phyloP scores from a whole-genome alignment of 2,329 filamentous ascomycete genomes.

The Botrytis paeoniae region DNA sequence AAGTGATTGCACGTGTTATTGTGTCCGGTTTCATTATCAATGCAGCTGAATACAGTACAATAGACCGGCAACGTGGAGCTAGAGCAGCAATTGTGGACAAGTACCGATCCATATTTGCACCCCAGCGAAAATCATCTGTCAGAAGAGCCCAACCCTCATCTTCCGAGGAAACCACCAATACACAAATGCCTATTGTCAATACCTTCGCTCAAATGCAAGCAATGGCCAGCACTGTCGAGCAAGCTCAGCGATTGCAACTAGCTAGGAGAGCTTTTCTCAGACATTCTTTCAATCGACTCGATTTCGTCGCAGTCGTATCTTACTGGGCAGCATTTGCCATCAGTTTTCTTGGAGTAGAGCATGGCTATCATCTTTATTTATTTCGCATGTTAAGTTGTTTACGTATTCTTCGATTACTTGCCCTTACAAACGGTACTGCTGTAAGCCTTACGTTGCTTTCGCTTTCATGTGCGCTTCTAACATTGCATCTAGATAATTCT shows the following conservation, averaged over 20 bases:
- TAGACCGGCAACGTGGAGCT: slow-evolving; percentile 73
- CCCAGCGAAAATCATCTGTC: slow-evolving; percentile 58
- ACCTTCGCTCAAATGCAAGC: slow-evolving; percentile 55
- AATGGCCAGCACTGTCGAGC: slow-evolving; percentile 58
- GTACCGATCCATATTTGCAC: slow-evolving; percentile 75
- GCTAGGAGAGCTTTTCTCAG: slow-evolving; percentile 89
- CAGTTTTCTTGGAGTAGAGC: slow-evolving; percentile 66
- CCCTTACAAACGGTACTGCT: slow-evolving; percentile 88
- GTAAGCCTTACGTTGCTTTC: slow-evolving; percentile 48
- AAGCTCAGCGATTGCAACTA: slow-evolving; percentile 80
- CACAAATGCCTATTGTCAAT: slow-evolving; percentile 31
- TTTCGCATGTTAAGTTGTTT: slow-evolving; percentile 97
- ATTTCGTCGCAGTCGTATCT: slow-evolving; percentile 90
- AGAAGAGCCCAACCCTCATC: slow-evolving; percentile 28
- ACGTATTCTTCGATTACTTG: slow-evolving; percentile 85
- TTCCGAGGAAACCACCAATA: slow-evolving; percentile 22
- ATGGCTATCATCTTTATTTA: slow-evolving; percentile 70
- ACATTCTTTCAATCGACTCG: slow-evolving; percentile 92
- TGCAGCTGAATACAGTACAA: slow-evolving; percentile 85
- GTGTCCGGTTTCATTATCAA: slow-evolving; percentile 94
- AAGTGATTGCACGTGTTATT: slow-evolving; percentile 77
- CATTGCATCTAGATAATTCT: slow-evolving; percentile 68
- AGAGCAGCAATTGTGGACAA: slow-evolving; percentile 72
- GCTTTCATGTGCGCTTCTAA: slow-evolving; percentile 7
- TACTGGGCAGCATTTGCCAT: slow-evolving; percentile 90